Evolutionary conservation across 2,329 filamentous ascomycete species (phyloP), one percentile per base, ranked within the genome.

Genomic region (Leptographium flavum): DNA sequence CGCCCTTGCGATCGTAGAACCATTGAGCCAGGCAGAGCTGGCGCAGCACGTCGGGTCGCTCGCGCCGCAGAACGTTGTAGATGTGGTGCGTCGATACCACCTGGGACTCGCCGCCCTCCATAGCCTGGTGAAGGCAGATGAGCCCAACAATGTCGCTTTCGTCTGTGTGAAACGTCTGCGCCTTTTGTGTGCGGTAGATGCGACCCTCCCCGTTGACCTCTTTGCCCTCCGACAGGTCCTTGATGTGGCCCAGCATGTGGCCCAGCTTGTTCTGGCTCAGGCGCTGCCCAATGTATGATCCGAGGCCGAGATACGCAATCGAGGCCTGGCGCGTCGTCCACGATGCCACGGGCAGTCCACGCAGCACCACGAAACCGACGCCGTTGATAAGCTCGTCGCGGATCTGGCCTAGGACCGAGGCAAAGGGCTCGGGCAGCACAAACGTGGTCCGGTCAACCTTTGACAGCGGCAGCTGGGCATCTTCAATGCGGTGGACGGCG

Each of bases 1-100:
- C 32, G 41, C 41, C 41, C 31, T 43, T 36, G 41, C 41, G 32
- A 31, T 43, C 41, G 21, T 43, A 43, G 23, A 43, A 36, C 41
- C 41, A 43, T 4, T 43, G 41, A 21, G n/a, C 31, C 5, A 1
- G 7, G 32, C 41, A 43, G n/a, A 43, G 6, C 21, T 35, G 19
- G 5, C 22, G 21, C 13, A 43, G 32, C 13, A 43, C 22, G 32
- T 43, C 41, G 22, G 41, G 41, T 22, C 41, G 31, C 22, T 43
- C 41, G 14, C 9, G 15, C 11, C 41, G 32, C 41, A 43, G 31
- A 3, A 11, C 14, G 41, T 43, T 43, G 32, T n/a, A 43, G 31
- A 43, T 43, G 41, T 36, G 19, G 31, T 43, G 41, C 14, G 41
- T 36, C 21, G 21, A 27, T 8, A 43, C 41, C 13, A 43, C 41